These are phyloP conservation scores for Epichloe gansuensis DNA, from an alignment of 2,329 filamentous ascomycete species.

Conservation along the genomic window DNA sequence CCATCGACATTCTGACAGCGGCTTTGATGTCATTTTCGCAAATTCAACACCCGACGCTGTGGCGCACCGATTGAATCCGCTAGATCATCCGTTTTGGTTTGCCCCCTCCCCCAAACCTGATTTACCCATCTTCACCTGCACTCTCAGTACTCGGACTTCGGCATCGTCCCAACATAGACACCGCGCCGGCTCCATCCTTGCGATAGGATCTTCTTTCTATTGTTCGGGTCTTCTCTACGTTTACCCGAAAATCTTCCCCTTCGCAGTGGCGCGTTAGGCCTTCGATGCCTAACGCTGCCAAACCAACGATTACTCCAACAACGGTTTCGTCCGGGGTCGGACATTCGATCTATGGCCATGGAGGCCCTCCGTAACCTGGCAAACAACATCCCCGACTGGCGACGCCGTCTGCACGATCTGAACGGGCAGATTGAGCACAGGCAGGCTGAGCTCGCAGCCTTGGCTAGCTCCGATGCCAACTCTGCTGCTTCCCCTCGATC, in stretches of 20 bases:
- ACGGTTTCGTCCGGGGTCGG: conserved; percentile 18
- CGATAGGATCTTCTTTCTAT: neutral
- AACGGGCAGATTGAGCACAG: conserved; percentile 49
- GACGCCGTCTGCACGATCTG: conserved; percentile 45
- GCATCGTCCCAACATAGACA: neutral
- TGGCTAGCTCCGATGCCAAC: conserved; percentile 21
- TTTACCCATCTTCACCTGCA: too few species aligned
- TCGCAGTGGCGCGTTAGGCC: conserved; percentile 18
- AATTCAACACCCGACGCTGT: too few species aligned
- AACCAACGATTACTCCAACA: conserved; percentile 12
- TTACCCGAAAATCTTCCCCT: neutral
- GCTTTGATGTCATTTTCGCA: too few species aligned
- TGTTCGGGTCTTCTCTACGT: neutral
- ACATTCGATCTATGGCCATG: conserved; percentile 30
- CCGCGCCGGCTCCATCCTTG: neutral
- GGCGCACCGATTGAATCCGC: too few species aligned
- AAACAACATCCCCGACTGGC: conserved; percentile 48
- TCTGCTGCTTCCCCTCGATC: conserved; percentile 24
- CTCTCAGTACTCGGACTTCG: too few species aligned
- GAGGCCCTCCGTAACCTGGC: conserved; percentile 45
- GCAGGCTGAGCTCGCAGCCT: conserved; percentile 45
- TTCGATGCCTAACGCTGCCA: conserved; percentile 18
- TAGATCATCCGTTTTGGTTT: too few species aligned
- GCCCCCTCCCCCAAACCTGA: too few species aligned
- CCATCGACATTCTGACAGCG: too few species aligned